A percentile compares a stretch with the other conserved stretches of the same genome.
Conservation (phyloP, 495 filamentous ascomycete genomes). For the Penicillium robsamsonii region DNA sequence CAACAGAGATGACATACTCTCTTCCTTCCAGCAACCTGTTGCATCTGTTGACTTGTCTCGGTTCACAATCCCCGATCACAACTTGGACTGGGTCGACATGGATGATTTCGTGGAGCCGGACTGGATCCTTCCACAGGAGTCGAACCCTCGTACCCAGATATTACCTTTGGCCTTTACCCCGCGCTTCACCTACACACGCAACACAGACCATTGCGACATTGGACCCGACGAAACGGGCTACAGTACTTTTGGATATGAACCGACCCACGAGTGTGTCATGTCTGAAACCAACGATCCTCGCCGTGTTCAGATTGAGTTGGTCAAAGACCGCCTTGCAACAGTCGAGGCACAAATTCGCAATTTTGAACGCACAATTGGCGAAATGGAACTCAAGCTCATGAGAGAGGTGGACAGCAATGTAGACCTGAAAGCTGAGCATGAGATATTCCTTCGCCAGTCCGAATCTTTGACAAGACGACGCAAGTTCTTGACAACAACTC, state of each 20-base stretch:
- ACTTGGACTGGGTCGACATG: conserved; percentile 96
- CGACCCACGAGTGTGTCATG: conserved; percentile 93
- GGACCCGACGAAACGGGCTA: conserved; percentile 68
- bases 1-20: conserved; percentile 55
- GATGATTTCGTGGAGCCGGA: conserved; percentile 98
- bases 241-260: conserved; percentile 87
- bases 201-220: conserved; percentile 82
- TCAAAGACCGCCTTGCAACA: conserved; percentile 73
- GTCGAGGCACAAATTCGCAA: conserved; percentile 72
- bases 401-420: conserved; percentile 52
- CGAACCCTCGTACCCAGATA: conserved; percentile 90
- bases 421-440: conserved; percentile 58
- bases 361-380: conserved; percentile 63
- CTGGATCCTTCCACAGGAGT: conserved; percentile 88
- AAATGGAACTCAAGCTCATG: conserved; percentile 62
- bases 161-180: conserved; percentile 88
- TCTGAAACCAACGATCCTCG: conserved; percentile 89
- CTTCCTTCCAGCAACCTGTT: conserved; percentile 53
- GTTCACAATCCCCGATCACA: conserved; percentile 92
- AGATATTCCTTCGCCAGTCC: conserved; percentile 66
- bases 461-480: conserved; percentile 69
- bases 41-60: conserved; percentile 70
- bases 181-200: conserved; percentile 92
- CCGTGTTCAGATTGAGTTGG: conserved; percentile 81
- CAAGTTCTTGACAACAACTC: conserved; percentile 71